These are phyloP conservation scores for Alternaria rosae DNA, from an alignment of 2,329 filamentous ascomycete species.

Conservation along the genomic window DNA sequence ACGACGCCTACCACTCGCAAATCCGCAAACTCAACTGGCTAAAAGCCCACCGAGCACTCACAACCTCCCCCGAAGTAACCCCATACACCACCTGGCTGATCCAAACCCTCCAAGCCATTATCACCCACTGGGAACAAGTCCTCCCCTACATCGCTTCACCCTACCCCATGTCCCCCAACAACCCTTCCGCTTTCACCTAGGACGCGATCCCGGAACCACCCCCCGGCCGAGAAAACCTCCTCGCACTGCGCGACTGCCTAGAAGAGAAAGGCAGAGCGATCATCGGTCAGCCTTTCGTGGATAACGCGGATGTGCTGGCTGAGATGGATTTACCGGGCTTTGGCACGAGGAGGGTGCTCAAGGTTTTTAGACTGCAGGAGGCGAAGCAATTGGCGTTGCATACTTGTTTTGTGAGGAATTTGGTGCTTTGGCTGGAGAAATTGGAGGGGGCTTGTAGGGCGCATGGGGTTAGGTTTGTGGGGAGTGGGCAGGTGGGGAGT, in stretches of 20 bases:
- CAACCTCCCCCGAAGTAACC: neutral
- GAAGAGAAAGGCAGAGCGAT: neutral
- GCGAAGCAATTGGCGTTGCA: neutral
- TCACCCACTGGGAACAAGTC: neutral
- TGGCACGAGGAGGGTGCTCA: neutral
- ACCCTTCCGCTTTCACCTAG: neutral
- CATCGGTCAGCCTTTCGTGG: neutral
- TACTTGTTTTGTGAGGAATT: neutral
- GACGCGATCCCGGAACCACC: neutral
- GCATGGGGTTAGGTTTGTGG: neutral
- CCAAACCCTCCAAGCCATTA: neutral
- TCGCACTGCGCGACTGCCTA: neutral
- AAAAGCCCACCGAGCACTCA: neutral
- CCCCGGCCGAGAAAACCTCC: neutral
- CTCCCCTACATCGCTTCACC: neutral
- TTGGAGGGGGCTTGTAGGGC: neutral
- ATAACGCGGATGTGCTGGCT: neutral
- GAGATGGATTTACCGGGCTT: neutral
- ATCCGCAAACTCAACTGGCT: neutral
- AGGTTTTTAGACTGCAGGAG: neutral
- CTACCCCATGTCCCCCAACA: neutral
- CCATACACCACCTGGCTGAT: neutral
- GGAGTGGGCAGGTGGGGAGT: neutral
- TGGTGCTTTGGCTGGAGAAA: neutral
- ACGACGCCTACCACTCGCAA: neutral